Evolutionary conservation across 768 basidiomycete species (phyloP).

Genomic region (Ramaria sp.): DNA sequence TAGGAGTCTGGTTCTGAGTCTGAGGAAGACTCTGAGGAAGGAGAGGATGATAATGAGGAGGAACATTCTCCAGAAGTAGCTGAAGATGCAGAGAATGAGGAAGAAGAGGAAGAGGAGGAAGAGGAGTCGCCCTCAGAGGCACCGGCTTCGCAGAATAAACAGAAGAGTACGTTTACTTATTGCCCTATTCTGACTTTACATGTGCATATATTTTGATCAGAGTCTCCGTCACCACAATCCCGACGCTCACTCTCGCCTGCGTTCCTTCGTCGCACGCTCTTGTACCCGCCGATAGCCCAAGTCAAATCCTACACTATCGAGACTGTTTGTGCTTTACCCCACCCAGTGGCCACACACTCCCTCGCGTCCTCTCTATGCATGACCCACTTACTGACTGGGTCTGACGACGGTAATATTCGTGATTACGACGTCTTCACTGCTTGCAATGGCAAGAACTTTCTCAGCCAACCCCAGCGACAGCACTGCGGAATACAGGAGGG

Average conservation of each 20-base stretch:
- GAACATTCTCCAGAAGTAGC: conserved; percentile 8
- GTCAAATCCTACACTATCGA: conserved; percentile 73
- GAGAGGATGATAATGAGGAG: conserved; percentile 17
- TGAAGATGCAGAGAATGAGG: conserved; percentile 23
- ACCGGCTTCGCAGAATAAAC: conserved; percentile 16
- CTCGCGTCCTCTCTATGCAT: conserved; percentile 79
- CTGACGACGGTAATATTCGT: conserved; percentile 88
- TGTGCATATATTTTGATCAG: conserved; percentile 2
- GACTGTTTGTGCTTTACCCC: conserved; percentile 84
- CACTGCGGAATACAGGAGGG: conserved; percentile 89
- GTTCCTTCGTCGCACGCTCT: conserved; percentile 34
- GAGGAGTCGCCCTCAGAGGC: conserved; percentile 30
- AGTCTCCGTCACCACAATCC: conserved; percentile 5
- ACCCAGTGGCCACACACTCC: conserved; percentile 81
- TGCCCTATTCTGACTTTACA: neutral
- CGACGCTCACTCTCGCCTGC: conserved; percentile 44
- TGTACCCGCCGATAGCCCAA: conserved; percentile 11
- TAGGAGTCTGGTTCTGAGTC: conserved; percentile 53
- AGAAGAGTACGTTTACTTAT: neutral
- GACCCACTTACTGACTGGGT: conserved; percentile 82
- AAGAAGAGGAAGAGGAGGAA: conserved; percentile 46
- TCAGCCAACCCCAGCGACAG: conserved; percentile 81
- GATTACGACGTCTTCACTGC: conserved; percentile 86
- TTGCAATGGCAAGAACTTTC: conserved; percentile 77
- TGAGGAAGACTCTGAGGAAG: conserved; percentile 33